Base-by-base conservation (phyloP, 768 basidiomycete genomes). In the Lentinula lateritia region DNA sequence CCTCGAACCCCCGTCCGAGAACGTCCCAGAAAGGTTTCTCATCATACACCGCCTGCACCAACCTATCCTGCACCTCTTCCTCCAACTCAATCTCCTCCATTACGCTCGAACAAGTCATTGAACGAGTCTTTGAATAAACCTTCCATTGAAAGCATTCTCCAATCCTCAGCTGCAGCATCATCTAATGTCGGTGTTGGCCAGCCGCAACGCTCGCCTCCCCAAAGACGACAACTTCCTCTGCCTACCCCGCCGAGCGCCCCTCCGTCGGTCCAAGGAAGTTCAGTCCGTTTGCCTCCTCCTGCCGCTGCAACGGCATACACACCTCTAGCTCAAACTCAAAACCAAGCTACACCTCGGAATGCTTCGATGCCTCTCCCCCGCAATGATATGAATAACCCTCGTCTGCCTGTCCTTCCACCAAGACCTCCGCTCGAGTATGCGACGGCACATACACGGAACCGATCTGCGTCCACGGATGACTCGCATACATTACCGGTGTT, bases 21-120 rank as follows among this genome's bases (percentile, higher is more conserved):
- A n/a, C 45, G 48, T 59, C 32, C 15, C 18, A 41, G 5, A 18
- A 52, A 42, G 34, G 2, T n/a, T 18, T 41, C 59, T 52, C 35
- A 20, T 38, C 59, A 41, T n/a, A 36, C 59, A 32, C 59, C 59
- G 20, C 59, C 59, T 41, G 59, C 63, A 6, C 63, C 63, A 10
- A 12, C 15, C 1, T 46, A 56, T 35, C 46, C 63, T 12, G 52
- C 59, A 8, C 63, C 63, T 39, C 5, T 50, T 48, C 63, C 63
- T 28, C 39, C 59, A 6, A 18, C n/a, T 28, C 34, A 42, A 6
- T 28, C 28, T 2, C 43, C 60, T 2, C 50, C 50, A 52, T 5
- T 18, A 9, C 50, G 9, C 28, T 28, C 28, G 28, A 28, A 28
- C 18, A 12, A 50, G 15, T 13, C 15, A 7, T 32, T 52, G 28